Base-by-base conservation (phyloP, 2,329 filamentous ascomycete genomes). In the Epichloe bromicola region DNA sequence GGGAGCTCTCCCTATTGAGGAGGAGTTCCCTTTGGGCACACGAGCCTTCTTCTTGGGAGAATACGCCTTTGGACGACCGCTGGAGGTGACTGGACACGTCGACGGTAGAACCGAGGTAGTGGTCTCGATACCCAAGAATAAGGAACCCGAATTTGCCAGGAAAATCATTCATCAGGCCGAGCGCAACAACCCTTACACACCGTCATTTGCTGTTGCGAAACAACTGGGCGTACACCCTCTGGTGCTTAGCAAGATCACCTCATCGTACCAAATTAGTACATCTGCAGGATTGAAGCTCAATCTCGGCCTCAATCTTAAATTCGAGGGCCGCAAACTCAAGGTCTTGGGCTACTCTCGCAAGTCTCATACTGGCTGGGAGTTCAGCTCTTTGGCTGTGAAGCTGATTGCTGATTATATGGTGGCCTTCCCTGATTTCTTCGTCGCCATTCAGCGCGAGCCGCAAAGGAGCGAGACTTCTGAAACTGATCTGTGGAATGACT, bases 331-430 rank as follows among this genome's bases (percentile, higher is more conserved):
- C 70, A 95, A 96, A 68, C 78, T 90, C 59, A 98, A 98, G 70
- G 93, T 98, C 6, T 71, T 98, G 34, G 93, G 93, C 1, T 98
- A 96, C 67, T 95, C 91, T 23, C 85, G 89, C 59, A 93, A 93
- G 63, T 83, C 83, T 4, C 74, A 81, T 12, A 85, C 81, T 30
- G 93, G 94, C 5, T 98, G 94, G 94, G 93, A 98, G 67, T 98
- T 95, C 65, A 96, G 90, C 61, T 77, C 80, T 47, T 84, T 87
- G 58, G 90, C 93, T 1, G 76, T 96, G 52, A 76, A 84, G 44
- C 70, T 98, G 50, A 79, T 98, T 49, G 79, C 82, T 41, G 78
- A 88, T 58, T 98, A 97, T 67, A 96, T 97, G 86, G 83, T 85
- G 53, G 83, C 82, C 15, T 98, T 98, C 67, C 93, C 93, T 0